A percentile compares a stretch with the other conserved stretches of the same genome.
Conservation (phyloP, 1,284 basidiomycete species). For the Neolentinus lepideus region DNA sequence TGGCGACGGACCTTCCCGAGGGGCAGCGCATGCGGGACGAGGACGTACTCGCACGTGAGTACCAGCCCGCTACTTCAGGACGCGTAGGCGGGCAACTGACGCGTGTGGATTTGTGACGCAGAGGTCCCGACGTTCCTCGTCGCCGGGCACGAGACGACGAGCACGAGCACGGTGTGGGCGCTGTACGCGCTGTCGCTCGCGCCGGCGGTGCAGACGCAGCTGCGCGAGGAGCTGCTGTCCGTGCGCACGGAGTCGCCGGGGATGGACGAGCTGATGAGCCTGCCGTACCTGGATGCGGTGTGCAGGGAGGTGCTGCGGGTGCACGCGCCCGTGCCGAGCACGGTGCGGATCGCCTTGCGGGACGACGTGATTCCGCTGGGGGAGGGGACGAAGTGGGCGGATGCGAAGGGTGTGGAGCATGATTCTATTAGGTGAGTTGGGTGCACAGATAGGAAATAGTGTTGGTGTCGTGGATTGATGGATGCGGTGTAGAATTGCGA, state of each 20-base stretch:
- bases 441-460: background rate
- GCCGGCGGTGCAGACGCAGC: conserved; percentile 32
- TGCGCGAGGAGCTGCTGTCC: conserved; percentile 34
- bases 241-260: conserved; percentile 18
- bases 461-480: no score
- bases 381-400: background rate
- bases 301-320: conserved; percentile 17
- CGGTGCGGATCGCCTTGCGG: conserved; percentile 10
- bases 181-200: conserved; percentile 32
- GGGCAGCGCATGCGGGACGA: conserved; percentile 60
- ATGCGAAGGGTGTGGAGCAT: background rate
- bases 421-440: background rate
- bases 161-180: conserved; percentile 44
- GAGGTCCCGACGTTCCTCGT: conserved; percentile 56
- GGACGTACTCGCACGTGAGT: conserved; percentile 70
- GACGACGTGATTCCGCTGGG: conserved; percentile 17
- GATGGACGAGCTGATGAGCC: conserved; percentile 14
- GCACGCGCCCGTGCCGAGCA: conserved; percentile 11
- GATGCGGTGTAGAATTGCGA: background rate
- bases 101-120: no score
- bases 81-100: background rate
- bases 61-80: background rate
- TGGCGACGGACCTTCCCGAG: conserved; percentile 48
- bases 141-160: conserved; percentile 74
- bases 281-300: conserved; percentile 22